phyloP scores from a whole-genome alignment of 768 basidiomycete genomes.

The Pilatotrama ljubarskyi region DNA sequence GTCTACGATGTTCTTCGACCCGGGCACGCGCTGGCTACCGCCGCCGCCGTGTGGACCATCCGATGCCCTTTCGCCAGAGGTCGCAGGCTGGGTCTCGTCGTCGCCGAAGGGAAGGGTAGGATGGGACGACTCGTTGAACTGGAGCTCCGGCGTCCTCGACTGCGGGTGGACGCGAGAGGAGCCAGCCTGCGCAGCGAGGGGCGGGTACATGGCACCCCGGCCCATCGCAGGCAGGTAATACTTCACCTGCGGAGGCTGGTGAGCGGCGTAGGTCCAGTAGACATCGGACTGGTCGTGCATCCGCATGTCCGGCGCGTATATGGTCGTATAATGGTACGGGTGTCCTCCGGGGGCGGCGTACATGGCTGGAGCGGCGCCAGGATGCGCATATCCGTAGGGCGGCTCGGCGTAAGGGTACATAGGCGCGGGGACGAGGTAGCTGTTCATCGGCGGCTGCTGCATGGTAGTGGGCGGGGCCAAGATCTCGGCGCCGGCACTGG shows the following conservation, averaged over 20 bases:
- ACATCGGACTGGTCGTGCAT: background rate
- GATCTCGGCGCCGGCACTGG: slow-evolving; percentile 22
- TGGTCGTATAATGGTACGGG: slow-evolving; percentile 7
- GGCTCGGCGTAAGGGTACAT: slow-evolving; percentile 13
- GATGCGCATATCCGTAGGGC: slow-evolving; percentile 2
- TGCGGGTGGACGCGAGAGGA: background rate
- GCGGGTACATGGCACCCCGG: background rate
- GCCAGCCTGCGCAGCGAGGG: background rate
- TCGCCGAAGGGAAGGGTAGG: slow-evolving; percentile 4
- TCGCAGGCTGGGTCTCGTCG: background rate
- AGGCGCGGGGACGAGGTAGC: slow-evolving; percentile 2
- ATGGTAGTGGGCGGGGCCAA: background rate
- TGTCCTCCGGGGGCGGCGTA: slow-evolving; percentile 3
- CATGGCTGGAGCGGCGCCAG: background rate
- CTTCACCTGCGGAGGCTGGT: slow-evolving; percentile 13
- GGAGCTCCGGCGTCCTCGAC: background rate
- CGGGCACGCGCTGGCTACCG: slow-evolving; percentile 4
- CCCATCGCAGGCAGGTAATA: slow-evolving; percentile 14
- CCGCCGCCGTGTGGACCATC: background rate
- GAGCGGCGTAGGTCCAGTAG: slow-evolving; percentile 20
- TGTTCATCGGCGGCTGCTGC: slow-evolving; percentile 12
- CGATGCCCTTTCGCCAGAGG: background rate
- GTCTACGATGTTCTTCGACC: slow-evolving; percentile 57
- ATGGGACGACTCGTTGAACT: slow-evolving; percentile 4
- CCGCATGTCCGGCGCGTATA: slow-evolving; percentile 6